A percentile compares a stretch with the other conserved stretches of the same genome.
These are phyloP conservation scores for Epichloe brachyelytri DNA, from an alignment of 2,329 filamentous ascomycete species.

Conservation along the genomic window DNA sequence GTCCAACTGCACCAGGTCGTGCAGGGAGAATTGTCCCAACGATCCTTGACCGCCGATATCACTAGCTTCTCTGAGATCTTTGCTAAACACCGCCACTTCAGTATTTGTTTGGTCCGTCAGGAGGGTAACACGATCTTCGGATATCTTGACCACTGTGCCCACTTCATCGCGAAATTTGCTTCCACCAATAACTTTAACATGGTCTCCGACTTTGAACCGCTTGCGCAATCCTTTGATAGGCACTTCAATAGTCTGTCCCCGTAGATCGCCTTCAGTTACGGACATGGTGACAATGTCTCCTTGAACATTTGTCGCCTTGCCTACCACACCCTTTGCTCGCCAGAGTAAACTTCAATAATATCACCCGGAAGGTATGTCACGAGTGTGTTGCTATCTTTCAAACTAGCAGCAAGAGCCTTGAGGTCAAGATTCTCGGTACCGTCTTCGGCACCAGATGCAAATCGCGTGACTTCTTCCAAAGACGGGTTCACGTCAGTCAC, in stretches of 20 bases:
- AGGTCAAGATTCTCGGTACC: constrained; percentile 90
- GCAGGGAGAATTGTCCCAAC: constrained; percentile 79
- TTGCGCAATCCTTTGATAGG: constrained; percentile 88
- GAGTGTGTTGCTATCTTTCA: constrained; percentile 71
- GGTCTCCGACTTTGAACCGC: constrained; percentile 83
- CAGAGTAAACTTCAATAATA: constrained; percentile 90
- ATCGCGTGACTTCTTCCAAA: constrained; percentile 90
- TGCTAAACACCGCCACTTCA: constrained; percentile 96
- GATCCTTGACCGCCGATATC: constrained; percentile 79
- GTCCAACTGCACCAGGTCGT: constrained; percentile 90
- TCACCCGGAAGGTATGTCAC: constrained; percentile 86
- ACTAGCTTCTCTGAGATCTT: constrained; percentile 84
- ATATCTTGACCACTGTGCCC: constrained; percentile 91
- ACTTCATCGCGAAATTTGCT: constrained; percentile 92
- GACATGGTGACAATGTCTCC: constrained; percentile 84
- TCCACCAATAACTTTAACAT: constrained; percentile 96
- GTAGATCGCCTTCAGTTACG: constrained; percentile 71
- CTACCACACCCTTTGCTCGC: constrained; percentile 85
- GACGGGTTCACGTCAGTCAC: constrained; percentile 86
- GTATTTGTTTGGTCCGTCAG: constrained; percentile 85
- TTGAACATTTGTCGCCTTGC: constrained; percentile 73
- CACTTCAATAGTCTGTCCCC: constrained; percentile 78
- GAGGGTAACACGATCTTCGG: constrained; percentile 82
- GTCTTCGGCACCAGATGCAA: constrained; percentile 77
- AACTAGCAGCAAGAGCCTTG: constrained; percentile 74